Conservation (phyloP, 2,329 filamentous ascomycete species). For the Cladobotryum protrusum region DNA sequence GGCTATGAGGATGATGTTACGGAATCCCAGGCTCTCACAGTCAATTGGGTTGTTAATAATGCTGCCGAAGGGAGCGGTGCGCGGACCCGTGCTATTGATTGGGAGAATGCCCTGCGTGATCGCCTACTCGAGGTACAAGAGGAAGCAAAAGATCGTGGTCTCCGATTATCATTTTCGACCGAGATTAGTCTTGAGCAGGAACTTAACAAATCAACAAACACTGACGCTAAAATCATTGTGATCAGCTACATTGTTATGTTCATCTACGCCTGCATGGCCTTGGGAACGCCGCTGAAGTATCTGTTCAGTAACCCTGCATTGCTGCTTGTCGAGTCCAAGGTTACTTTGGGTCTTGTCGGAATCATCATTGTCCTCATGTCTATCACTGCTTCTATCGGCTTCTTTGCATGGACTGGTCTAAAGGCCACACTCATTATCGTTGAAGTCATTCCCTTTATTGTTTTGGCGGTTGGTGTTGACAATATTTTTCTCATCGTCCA, state of each 20-base stretch:
- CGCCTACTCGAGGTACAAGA: constrained; percentile 70
- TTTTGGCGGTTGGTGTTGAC: constrained; percentile 93
- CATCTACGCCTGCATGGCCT: constrained; percentile 84
- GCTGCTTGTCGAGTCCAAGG: constrained; percentile 90
- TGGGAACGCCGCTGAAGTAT: constrained; percentile 78
- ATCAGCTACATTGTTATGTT: constrained; percentile 99
- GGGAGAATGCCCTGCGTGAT: constrained; percentile 73
- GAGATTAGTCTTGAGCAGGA: constrained; percentile 94
- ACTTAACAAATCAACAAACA: constrained; percentile 96
- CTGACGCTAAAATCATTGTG: constrained; percentile 91
- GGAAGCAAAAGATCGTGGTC: constrained; percentile 70
- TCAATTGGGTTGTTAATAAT: constrained; percentile 94
- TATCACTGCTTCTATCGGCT: constrained; percentile 86
- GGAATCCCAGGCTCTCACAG: constrained; percentile 73
- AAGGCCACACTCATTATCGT: constrained; percentile 97
- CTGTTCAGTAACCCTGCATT: constrained; percentile 76
- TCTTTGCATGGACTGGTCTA: constrained; percentile 87
- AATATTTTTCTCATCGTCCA: constrained; percentile 99
- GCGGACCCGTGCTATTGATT: constrained; percentile 74
- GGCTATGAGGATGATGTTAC: constrained; percentile 65
- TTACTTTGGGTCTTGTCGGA: constrained; percentile 87
- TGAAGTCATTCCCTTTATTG: constrained; percentile 96
- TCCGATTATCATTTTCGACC: constrained; percentile 88
- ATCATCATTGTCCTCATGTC: constrained; percentile 97
- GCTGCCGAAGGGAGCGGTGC: constrained; percentile 65